Conservation (phyloP, 2,329 filamentous ascomycete genomes). For the Ceratocystis eucalypticola region DNA sequence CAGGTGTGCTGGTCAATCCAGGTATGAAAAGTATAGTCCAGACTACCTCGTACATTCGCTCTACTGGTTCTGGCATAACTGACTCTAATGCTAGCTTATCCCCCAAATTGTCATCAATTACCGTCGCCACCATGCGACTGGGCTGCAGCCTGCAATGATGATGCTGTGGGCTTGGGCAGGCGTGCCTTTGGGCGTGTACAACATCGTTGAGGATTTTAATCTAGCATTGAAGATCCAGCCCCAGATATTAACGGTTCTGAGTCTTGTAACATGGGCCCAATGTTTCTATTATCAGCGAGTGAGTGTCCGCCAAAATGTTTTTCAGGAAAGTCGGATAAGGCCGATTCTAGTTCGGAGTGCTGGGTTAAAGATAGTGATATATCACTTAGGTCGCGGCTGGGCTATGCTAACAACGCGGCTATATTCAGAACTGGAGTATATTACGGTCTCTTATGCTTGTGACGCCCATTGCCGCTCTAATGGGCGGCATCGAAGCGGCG, state of each 20-base stretch:
- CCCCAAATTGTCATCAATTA: constrained; percentile 59
- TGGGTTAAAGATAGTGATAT: not conserved
- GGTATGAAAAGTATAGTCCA: constrained; percentile 26
- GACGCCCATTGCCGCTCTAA: constrained; percentile 37
- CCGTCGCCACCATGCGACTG: constrained; percentile 49
- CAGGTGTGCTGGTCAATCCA: constrained; percentile 52
- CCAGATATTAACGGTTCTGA: constrained; percentile 32
- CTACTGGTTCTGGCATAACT: not conserved
- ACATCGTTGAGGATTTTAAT: constrained; percentile 32
- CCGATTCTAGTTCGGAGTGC: not conserved
- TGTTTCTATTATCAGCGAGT: constrained; percentile 33
- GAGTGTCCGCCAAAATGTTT: constrained; percentile 17
- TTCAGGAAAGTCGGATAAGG: not conserved
- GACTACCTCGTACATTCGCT: not conserved
- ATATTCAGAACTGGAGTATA: constrained; percentile 37
- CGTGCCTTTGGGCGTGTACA: constrained; percentile 46
- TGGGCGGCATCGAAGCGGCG: constrained; percentile 46
- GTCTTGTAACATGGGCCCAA: constrained; percentile 32
- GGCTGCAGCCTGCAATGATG: constrained; percentile 58
- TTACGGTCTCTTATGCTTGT: constrained; percentile 36
- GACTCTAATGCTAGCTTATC: constrained; percentile 36
- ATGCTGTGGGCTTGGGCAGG: constrained; percentile 56
- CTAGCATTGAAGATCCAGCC: constrained; percentile 32
- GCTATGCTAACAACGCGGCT: not conserved
- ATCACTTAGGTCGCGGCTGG: too few species aligned